A percentile compares a stretch with the other conserved stretches of the same genome.
Evolutionary conservation across 1,284 basidiomycete species (phyloP).

Genomic region (Paramarasmius palmivorus): DNA sequence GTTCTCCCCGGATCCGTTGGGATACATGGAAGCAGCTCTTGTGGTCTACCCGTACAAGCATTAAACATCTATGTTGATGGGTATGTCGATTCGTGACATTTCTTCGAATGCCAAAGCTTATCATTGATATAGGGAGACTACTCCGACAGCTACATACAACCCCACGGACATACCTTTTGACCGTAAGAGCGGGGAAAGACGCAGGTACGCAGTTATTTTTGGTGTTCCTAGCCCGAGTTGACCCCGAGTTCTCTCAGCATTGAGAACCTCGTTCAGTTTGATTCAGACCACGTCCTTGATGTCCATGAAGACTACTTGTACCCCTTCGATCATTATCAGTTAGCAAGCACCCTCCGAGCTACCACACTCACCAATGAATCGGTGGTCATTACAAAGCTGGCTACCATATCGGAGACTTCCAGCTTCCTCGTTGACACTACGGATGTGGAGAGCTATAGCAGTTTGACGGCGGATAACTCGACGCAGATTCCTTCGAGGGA

Average conservation of each 20-base stretch:
- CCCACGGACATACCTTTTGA: constrained; percentile 45
- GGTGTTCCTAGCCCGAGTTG: not conserved
- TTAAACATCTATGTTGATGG: constrained; percentile 51
- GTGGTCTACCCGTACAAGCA: constrained; percentile 47
- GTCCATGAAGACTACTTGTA: constrained; percentile 54
- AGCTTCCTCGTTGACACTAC: constrained; percentile 45
- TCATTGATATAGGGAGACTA: constrained; percentile 27
- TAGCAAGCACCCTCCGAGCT: constrained; percentile 49
- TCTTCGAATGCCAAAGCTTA: not conserved
- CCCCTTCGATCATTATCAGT: constrained; percentile 57
- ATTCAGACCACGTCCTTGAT: constrained; percentile 58
- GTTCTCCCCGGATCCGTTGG: constrained; percentile 52
- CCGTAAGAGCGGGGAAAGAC: constrained; percentile 36
- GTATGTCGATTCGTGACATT: constrained; percentile 31
- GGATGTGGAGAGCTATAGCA: constrained; percentile 42
- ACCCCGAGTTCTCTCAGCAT: constrained; percentile 34
- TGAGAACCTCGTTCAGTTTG: constrained; percentile 57
- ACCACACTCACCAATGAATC: constrained; percentile 35
- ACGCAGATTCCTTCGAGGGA: constrained; percentile 25
- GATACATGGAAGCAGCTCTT: constrained; percentile 43
- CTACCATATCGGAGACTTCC: constrained; percentile 45
- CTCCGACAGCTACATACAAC: constrained; percentile 44
- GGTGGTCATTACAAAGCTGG: constrained; percentile 43
- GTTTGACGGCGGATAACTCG: constrained; percentile 15
- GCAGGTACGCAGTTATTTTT: constrained; percentile 33